Conservation (phyloP, 306 rosid species). For the Ammopiptanthus mongolicus region DNA sequence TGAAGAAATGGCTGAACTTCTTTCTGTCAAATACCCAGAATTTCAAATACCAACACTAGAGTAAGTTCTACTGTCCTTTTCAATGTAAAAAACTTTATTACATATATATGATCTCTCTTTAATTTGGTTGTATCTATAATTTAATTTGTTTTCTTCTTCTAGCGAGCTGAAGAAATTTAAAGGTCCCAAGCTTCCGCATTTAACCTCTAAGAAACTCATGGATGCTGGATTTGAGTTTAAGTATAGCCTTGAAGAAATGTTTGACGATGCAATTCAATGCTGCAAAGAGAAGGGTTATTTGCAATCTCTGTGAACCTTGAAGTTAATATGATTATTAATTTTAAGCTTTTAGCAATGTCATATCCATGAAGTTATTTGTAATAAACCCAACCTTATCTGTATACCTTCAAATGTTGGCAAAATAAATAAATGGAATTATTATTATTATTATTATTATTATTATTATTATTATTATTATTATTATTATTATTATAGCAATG, state of each 20-base stretch:
- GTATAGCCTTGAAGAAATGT: slow-evolving; percentile 41
- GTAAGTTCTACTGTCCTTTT: slow-evolving; percentile 36
- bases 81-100: background rate
- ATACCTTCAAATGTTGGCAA: no score
- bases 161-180: slow-evolving; percentile 29
- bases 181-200: background rate
- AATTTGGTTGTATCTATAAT: background rate
- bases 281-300: slow-evolving; percentile 20
- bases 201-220: slow-evolving; percentile 44
- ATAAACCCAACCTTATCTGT: no score
- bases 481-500: no score
- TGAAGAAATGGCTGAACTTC: slow-evolving; percentile 21
- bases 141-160: background rate
- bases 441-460: no score
- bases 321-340: background rate
- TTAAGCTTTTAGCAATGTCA: background rate
- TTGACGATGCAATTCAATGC: slow-evolving; percentile 37
- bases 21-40: slow-evolving; percentile 35
- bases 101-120: background rate
- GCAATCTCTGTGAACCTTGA: background rate
- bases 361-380: background rate
- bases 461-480: no score
- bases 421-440: no score
- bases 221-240: slow-evolving; percentile 47
- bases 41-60: slow-evolving; percentile 34